Base-by-base conservation (phyloP, 2,329 filamentous ascomycete species). In the Colletotrichum chrysophilum region DNA sequence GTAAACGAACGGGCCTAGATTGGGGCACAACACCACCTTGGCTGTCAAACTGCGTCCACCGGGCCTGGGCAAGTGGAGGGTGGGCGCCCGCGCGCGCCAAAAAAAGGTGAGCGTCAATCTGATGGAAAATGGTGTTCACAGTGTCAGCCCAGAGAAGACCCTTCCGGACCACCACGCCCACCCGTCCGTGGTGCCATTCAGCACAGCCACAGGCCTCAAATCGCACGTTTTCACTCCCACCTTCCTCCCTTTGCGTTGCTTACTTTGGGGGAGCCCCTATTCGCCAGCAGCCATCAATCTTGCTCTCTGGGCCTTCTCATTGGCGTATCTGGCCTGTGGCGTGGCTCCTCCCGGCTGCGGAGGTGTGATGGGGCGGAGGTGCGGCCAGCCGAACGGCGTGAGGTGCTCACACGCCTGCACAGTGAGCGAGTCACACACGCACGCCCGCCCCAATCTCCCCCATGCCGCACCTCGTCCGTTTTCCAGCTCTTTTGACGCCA, bases 191-290 rank as follows among this genome's bases (percentile, higher is more conserved):
- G 75, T 78, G 77, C 76, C 73, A 78, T 78, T 78, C 58, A 70
- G 74, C 77, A 78, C 77, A 77, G 77, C 77, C 77, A 78, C 77
- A 78, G 67, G 61, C 26, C 36, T 28, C 65, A 28, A 75, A 78
- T 78, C 67, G 74, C 69, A 76, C 70, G 77, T 70, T 77, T 28
- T 67, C 66, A 61, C 34, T 77, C 38, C 64, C 70, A 68, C 64
- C 70, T 68, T 60, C 69, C 48, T 73, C 13, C 32, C 56, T 10
- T 26, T 36, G 18, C 28, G 4, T 28, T 77, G 68, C 74, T 77
- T 71, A 72, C 68, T 72, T 70, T 78, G 32, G 12, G 61, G 28
- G 10, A 13, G 14, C 12, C 4, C 7, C 21, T 38, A 78, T 78
- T 78, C 69, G 77, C 10, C 52, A 36, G 5, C 10, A 18, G 36